These are phyloP conservation scores for Aspergillus sclerotialis DNA, from an alignment of 2,329 filamentous ascomycete genomes.

Conservation along the genomic window DNA sequence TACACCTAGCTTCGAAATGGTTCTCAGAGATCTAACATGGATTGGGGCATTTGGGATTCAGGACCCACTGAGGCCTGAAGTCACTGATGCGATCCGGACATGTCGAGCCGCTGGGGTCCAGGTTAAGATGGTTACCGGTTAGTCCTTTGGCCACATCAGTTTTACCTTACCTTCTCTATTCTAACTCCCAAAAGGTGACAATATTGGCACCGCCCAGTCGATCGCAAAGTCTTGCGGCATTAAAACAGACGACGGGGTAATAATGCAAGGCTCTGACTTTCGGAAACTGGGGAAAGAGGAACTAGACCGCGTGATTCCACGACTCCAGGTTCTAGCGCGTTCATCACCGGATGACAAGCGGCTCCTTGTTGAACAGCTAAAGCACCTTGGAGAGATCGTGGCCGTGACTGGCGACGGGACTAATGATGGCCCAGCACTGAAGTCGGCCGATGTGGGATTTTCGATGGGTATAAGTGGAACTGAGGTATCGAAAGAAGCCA, in stretches of 20 bases:
- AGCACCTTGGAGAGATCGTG: constrained; percentile 31
- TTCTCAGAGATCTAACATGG: background rate
- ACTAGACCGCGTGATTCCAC: background rate
- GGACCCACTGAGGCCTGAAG: background rate
- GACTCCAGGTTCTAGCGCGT: constrained; percentile 24
- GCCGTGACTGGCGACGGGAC: constrained; percentile 35
- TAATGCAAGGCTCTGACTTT: background rate
- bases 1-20: background rate
- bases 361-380: constrained; percentile 36
- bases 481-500: constrained; percentile 39
- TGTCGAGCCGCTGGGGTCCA: background rate
- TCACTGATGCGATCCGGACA: background rate
- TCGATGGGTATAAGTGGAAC: constrained; percentile 29
- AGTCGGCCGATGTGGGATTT: constrained; percentile 26
- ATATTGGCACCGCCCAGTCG: background rate
- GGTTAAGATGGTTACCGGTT: background rate
- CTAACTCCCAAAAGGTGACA: background rate
- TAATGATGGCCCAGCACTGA: constrained; percentile 29
- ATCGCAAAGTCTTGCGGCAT: background rate
- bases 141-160: background rate
- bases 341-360: constrained; percentile 39
- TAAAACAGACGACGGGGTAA: background rate
- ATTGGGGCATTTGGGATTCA: background rate
- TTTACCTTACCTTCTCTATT: background rate
- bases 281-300: background rate